Evolutionary conservation across 2,329 filamentous ascomycete genomes (phyloP), one percentile per base, ranked within the genome.

Genomic region (Lasiodiplodia sp.): DNA sequence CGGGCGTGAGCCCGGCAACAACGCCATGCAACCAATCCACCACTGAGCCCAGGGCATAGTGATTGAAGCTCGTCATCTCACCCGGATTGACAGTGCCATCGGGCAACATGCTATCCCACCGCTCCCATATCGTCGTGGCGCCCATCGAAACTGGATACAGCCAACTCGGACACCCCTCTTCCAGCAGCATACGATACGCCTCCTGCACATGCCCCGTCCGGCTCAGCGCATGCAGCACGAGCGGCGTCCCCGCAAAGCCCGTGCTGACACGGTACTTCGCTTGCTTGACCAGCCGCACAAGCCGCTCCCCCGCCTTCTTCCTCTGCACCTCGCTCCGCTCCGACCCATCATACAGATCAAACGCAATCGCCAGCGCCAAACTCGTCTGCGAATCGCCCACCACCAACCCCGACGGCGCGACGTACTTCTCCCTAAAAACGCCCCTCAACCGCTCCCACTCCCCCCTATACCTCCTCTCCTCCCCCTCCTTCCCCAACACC

Each of bases 121-220:
- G 78, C 70, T 86, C 84, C 84, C 84, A 86, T 0, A 81, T 83
- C 0, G 84, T 86, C 0, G 84, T 86, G 0, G 78, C 84, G 11
- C 77, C 77, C 79, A 82, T 81, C 0, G 77, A 78, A 6, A 86
- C 79, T 14, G 82, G 83, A 63, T 85, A 86, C 0, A 86, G 72
- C 84, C 84, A 86, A 0, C 80, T 83, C 0, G 83, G 84, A 1
- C 80, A 78, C 3, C 78, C 72, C 6, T 78, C 82, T 71, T 85
- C 79, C 5, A 83, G 75, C 1, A 87, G 77, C 82, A 86, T 86
- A 18, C 77, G 76, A 71, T 86, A 87, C 66, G 73, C 73, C 18
- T 68, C 62, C 28, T 66, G 75, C 37, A 77, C 75, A 2, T 70
- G 56, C 21, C 71, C 71, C 11, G 72, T 69, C 28, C 52, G 40